Conservation (phyloP, 2,329 filamentous ascomycete genomes). For the Pseudocercospora crystallina region DNA sequence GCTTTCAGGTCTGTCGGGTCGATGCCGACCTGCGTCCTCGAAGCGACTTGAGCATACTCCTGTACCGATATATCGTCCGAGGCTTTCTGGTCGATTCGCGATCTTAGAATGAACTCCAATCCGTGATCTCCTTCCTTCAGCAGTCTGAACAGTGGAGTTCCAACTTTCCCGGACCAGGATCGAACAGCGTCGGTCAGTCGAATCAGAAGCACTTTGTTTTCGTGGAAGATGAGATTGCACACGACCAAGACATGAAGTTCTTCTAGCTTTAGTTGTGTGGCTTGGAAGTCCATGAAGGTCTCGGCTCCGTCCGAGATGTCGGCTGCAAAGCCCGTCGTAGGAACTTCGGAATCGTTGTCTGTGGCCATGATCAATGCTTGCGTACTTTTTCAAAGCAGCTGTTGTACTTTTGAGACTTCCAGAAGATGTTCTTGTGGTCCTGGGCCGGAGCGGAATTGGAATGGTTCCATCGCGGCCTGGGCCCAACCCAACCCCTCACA, state of each 20-base stretch:
- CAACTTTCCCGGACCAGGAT: slow-evolving; percentile 14
- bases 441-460: no score
- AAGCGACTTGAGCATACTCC: slow-evolving; percentile 18
- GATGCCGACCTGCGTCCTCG: slow-evolving; percentile 16
- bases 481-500: no score
- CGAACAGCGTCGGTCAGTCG: slow-evolving; percentile 10
- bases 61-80: slow-evolving; percentile 18
- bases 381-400: no score
- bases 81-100: slow-evolving; percentile 9
- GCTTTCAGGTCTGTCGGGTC: slow-evolving; percentile 14
- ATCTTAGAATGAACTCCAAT: slow-evolving; percentile 12
- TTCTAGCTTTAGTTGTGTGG: slow-evolving; percentile 8
- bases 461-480: no score
- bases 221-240: slow-evolving; percentile 19
- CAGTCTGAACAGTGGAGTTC: slow-evolving; percentile 14
- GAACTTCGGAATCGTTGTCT: no score
- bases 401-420: no score
- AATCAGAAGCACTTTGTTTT: slow-evolving; percentile 17
- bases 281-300: slow-evolving; percentile 14
- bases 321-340: slow-evolving; percentile 1
- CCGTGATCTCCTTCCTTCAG: slow-evolving; percentile 11
- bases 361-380: no score
- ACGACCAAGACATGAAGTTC: slow-evolving; percentile 18
- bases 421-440: no score
- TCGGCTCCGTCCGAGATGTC: slow-evolving; percentile 14